Base-by-base conservation (phyloP, 176 grass and related monocot genomes). In the Carex myosuroides region DNA sequence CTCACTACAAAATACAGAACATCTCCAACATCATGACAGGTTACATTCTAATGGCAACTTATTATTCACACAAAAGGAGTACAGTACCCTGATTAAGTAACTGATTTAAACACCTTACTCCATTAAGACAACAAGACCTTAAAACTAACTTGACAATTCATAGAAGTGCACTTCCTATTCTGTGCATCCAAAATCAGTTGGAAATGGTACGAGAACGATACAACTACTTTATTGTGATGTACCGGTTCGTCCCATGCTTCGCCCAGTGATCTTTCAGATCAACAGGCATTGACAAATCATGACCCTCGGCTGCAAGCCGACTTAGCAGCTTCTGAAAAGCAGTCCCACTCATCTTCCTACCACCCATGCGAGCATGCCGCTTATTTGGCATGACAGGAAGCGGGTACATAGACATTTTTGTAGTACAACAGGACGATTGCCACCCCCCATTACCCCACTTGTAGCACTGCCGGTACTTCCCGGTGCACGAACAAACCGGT, bases 241-340 rank as follows among this genome's bases (percentile, higher is more conserved):
- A 97, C 67, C 92, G 26, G 50, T 97, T 97, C 0, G 94, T 97
- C 52, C 94, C 94, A 29, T 97, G 94, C 74, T 92, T 97, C 16
- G 94, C 94, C 94, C 94, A 97, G 60, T 97, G 89, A 70, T 94
- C 90, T 88, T 92, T 97, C 46, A 97, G 90, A 85, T 97, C 94
- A 57, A 97, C 92, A 0, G 94, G 67, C 1, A 84, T 72, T 0
- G 90, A 91, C 56, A 97, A 90, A 79, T 97, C 94, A 4, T 94
- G 92, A 29, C 94, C 94, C 81, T 92, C 94, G 0, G 92, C 92
- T 0, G 94, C 94, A 71, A 97, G 71, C n/a, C 92, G 83, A 88
- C 92, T 94, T 29, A 97, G 92, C 86, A 97, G 81, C 83, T 94
- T 97, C 13, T 77, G 88, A 71, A 97, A 97, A 6, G 88, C 94